Evolutionary conservation across 179 eudicot genomes (phyloP).

Genomic region (Drosera spatulata): DNA sequence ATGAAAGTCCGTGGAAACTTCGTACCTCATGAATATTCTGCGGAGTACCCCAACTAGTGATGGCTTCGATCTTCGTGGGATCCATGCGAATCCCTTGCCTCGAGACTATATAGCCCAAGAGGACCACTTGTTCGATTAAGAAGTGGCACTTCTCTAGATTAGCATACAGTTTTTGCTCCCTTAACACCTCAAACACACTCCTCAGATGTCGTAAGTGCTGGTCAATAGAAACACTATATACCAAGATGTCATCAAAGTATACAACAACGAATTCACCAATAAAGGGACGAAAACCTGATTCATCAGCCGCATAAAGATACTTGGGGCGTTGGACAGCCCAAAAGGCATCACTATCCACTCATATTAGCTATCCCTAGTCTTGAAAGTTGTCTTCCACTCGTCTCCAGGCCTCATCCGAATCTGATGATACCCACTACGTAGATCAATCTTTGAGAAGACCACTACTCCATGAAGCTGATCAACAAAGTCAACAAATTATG

Average conservation of each 20-base stretch:
- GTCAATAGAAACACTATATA: background rate
- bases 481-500: background rate
- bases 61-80: background rate
- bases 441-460: background rate
- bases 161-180: background rate
- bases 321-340: background rate
- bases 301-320: background rate
- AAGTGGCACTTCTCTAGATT: background rate
- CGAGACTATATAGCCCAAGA: background rate
- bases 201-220: background rate
- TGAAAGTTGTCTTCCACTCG: conserved; percentile 1
- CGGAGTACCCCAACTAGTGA: background rate
- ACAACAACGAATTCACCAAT: background rate
- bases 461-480: background rate
- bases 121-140: background rate
- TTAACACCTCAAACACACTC: background rate
- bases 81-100: background rate
- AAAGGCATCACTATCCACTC: background rate
- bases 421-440: background rate
- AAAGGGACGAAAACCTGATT: background rate
- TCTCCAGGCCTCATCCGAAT: background rate
- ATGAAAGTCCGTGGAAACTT: background rate
- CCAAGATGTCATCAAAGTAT: background rate
- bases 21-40: background rate
- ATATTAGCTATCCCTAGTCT: background rate